These are phyloP conservation scores for Pseudogymnoascus sp. DNA, from an alignment of 2,329 filamentous ascomycete species.

Conservation along the genomic window DNA sequence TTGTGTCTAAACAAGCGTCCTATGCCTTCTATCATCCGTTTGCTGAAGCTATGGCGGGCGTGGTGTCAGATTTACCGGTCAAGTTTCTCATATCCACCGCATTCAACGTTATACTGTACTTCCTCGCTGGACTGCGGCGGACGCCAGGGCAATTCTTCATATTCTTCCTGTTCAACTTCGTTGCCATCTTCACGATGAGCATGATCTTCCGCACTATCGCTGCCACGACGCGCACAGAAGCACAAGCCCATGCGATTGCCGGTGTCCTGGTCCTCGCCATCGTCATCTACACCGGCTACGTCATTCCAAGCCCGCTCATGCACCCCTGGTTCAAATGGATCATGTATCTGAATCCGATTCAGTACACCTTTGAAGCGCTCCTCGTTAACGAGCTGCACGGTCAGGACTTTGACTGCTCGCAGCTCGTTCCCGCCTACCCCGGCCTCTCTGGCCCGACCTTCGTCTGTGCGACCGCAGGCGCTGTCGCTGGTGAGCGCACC, in stretches of 20 bases:
- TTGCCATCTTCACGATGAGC: constrained; percentile 66
- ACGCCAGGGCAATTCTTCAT: constrained; percentile 73
- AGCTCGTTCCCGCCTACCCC: constrained; percentile 21
- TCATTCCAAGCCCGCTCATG: constrained; percentile 47
- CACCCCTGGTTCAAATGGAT: constrained; percentile 73
- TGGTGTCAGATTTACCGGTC: constrained; percentile 47
- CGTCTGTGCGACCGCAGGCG: constrained; percentile 50
- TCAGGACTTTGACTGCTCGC: constrained; percentile 11
- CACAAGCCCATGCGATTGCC: constrained; percentile 51
- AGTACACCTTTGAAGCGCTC: constrained; percentile 67
- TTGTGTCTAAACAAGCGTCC: constrained; percentile 38
- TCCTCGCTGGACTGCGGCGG: constrained; percentile 69
- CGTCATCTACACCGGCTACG: constrained; percentile 29
- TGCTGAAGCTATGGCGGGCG: constrained; percentile 45
- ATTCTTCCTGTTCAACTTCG: constrained; percentile 68
- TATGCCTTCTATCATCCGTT: constrained; percentile 42
- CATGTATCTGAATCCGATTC: constrained; percentile 65
- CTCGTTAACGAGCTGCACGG: constrained; percentile 70
- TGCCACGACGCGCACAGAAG: constrained; percentile 59
- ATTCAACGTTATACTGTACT: constrained; percentile 55
- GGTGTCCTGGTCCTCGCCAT: constrained; percentile 35
- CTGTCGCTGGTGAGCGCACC: constrained; percentile 39
- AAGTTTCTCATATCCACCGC: constrained; percentile 42
- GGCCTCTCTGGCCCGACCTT: constrained; percentile 30
- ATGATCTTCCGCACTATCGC: constrained; percentile 77